Evolutionary conservation across 805 yeast genomes (phyloP), one percentile per base, ranked within the genome.

Genomic region (Candida vartiovaarae): DNA sequence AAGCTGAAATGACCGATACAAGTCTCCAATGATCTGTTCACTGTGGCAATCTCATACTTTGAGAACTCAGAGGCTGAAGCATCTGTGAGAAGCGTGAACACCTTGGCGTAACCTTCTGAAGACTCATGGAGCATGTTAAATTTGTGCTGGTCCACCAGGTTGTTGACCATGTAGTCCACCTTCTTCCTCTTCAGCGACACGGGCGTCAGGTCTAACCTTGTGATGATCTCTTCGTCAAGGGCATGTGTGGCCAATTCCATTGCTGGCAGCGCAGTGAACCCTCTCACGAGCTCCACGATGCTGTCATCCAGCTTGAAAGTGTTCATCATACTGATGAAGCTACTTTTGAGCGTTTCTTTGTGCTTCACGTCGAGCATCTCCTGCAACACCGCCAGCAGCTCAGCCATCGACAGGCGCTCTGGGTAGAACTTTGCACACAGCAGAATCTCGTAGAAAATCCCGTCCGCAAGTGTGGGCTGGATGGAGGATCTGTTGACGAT

Each of bases 101-200:
- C 64, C 51, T 78, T 80, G 9, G 95, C 62, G 61, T 77, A 89
- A 1, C 96, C 97, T 56, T 83, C 88, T 25, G 79, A 67, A 48
- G 84, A 84, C 60, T 90, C 96, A 40, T 79, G 76, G 6, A 86
- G 54, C 15, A 88, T 65, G 45, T 84, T 83, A 64, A 68, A 87
- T 50, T 80, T 77, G 55, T 71, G 71, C 47, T 78, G 72, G 33
- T 51, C 49, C 1, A 54, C 43, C 20, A 48, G 24, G n/a, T 39
- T 31, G 15, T 27, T 25, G 8, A 39, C 33, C 26, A 39, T 8
- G 15, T 39, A 39, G 32, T 39, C 36, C 8, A 34, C 26, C 10
- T 26, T 39, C 4, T 40, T 36, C 7, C 42, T 36, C 23, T 41
- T 31, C 5, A 39, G 32, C 1, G 29, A 28, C 8, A 24, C 27